Evolutionary conservation across 1,284 basidiomycete species (phyloP).

Genomic region (Moesziomyces sp.): DNA sequence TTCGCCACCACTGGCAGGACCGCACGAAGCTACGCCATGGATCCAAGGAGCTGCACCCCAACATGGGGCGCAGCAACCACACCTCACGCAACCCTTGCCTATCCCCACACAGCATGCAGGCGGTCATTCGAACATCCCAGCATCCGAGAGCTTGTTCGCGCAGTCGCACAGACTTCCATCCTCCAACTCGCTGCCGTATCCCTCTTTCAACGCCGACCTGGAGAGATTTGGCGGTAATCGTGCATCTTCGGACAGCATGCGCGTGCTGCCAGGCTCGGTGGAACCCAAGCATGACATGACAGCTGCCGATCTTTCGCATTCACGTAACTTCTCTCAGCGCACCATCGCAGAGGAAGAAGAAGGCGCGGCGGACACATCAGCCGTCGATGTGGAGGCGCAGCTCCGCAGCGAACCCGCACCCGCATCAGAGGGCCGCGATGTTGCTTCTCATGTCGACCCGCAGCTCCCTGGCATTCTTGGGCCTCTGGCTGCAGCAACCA

Average conservation of each 20-base stretch:
- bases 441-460: slow-evolving; percentile 8
- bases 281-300: slow-evolving; percentile 20
- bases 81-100: slow-evolving; percentile 8
- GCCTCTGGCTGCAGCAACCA: slow-evolving; percentile 16
- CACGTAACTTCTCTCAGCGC: slow-evolving; percentile 6
- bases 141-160: background rate
- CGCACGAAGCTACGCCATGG: background rate
- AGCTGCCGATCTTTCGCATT: slow-evolving; percentile 10
- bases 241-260: slow-evolving; percentile 43
- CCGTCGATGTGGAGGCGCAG: slow-evolving; percentile 12
- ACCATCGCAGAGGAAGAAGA: slow-evolving; percentile 12
- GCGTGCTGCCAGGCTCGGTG: slow-evolving; percentile 41
- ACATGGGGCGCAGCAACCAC: slow-evolving; percentile 1
- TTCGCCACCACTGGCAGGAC: slow-evolving; percentile 10
- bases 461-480: slow-evolving; percentile 25
- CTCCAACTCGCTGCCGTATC: slow-evolving; percentile 18
- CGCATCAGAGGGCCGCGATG: slow-evolving; percentile 2
- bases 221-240: slow-evolving; percentile 32
- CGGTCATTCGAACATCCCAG: too few relatives aligned
- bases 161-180: background rate
- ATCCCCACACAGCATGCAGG: slow-evolving; percentile 16
- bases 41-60: background rate
- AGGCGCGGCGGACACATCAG: slow-evolving; percentile 6
- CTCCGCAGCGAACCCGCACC: background rate
- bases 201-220: slow-evolving; percentile 31